Conservation (phyloP, 768 basidiomycete species). For the Sarcodon aspratus region DNA sequence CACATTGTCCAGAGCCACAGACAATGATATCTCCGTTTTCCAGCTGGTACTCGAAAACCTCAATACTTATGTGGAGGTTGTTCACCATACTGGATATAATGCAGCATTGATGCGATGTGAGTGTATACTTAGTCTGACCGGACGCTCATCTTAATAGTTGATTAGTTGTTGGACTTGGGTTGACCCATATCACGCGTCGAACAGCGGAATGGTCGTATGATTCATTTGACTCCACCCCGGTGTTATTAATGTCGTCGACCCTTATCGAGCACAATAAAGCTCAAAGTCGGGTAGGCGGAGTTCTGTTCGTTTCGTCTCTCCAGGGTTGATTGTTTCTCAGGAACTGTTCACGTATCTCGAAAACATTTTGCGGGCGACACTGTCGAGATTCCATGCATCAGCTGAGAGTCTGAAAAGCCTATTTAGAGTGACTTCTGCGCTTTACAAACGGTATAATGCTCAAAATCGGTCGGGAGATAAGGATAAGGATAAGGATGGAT, state of each 20-base stretch:
- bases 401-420: conserved; percentile 31
- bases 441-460: conserved; percentile 19
- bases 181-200: conserved; percentile 42
- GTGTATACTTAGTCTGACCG: conserved; percentile 10
- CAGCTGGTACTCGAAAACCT: conserved; percentile 49
- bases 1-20: conserved; percentile 33
- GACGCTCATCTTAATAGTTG: too few species aligned
- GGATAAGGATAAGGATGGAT: not conserved
- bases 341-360: conserved; percentile 51
- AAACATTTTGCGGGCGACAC: conserved; percentile 40
- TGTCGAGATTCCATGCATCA: conserved; percentile 39
- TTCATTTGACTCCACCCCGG: conserved; percentile 41
- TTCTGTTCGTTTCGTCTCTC: not conserved
- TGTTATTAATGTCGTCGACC: conserved; percentile 37
- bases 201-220: conserved; percentile 42
- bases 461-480: not conserved
- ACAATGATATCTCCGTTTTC: conserved; percentile 37
- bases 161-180: conserved; percentile 44
- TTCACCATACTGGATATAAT: conserved; percentile 43
- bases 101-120: conserved; percentile 44
- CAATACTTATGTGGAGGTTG: conserved; percentile 41
- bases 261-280: conserved; percentile 52
- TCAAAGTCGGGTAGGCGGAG: conserved; percentile 34
- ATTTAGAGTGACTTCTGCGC: conserved; percentile 32
- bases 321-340: conserved; percentile 19